Conservation (phyloP, 2,329 filamentous ascomycete genomes). For the Ophioceras dolichostomum region DNA sequence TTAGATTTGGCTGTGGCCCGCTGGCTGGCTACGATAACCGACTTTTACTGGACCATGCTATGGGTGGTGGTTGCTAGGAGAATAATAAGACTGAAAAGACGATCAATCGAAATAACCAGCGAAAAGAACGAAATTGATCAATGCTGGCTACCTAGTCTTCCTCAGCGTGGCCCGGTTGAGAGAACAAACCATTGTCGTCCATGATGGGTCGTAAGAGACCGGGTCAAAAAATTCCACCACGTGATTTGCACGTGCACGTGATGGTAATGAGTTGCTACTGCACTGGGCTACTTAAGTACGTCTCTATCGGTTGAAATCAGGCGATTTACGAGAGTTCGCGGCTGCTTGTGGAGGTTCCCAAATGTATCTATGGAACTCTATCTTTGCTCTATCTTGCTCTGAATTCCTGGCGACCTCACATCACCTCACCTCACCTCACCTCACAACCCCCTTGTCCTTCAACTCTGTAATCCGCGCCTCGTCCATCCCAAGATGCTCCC, state of each 20-base stretch:
- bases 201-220: not conserved
- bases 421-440: slow-evolving; percentile 19
- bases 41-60: no score
- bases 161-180: not conserved
- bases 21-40: no score
- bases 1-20: no score
- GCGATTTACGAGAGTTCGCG: no score
- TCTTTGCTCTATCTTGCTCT: not conserved
- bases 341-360: not conserved
- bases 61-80: not conserved
- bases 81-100: no score
- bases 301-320: no score
- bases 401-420: not conserved
- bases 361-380: not conserved
- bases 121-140: no score
- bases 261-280: no score
- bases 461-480: slow-evolving; percentile 47
- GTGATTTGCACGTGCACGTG: slow-evolving; percentile 5
- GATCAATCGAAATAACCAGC: no score
- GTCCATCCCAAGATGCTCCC: slow-evolving; percentile 47
- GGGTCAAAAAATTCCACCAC: not conserved
- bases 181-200: not conserved
- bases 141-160: no score
- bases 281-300: no score
- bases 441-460: slow-evolving; percentile 54